A percentile compares a stretch with the other conserved stretches of the same genome.
These are phyloP conservation scores for Nakaseomyces delphensis DNA, from an alignment of 1,139 yeast genomes.

Conservation along the genomic window DNA sequence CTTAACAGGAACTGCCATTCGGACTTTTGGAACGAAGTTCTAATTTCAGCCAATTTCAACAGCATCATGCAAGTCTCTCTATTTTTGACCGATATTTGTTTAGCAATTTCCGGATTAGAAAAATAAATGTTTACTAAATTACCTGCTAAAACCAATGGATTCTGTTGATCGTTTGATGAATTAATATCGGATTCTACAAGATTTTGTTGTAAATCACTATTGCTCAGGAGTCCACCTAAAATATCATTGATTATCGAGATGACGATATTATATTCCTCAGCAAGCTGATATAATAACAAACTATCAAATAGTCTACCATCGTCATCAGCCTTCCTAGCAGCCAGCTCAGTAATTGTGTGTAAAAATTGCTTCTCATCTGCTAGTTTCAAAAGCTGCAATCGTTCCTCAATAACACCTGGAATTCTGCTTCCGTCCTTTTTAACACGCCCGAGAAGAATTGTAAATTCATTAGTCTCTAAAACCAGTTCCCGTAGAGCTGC, in stretches of 20 bases:
- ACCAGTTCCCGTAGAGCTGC: slow-evolving; percentile 79
- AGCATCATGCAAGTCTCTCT: slow-evolving; percentile 59
- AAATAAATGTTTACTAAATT: slow-evolving; percentile 46
- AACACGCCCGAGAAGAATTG: slow-evolving; percentile 70
- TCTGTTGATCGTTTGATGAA: slow-evolving; percentile 33
- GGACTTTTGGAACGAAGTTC: slow-evolving; percentile 49
- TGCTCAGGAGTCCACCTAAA: slow-evolving; percentile 69
- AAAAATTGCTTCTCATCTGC: slow-evolving; percentile 47
- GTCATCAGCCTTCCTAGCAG: slow-evolving; percentile 82
- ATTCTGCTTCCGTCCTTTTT: slow-evolving; percentile 65
- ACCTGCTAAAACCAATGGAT: slow-evolving; percentile 46
- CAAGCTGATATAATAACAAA: slow-evolving; percentile 71
- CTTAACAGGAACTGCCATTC: slow-evolving; percentile 58
- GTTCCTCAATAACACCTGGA: slow-evolving; percentile 79
- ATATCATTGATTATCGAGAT: slow-evolving; percentile 64
- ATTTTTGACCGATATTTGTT: slow-evolving; percentile 41
- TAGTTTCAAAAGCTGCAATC: slow-evolving; percentile 59
- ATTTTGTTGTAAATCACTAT: slow-evolving; percentile 64
- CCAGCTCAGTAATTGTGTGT: slow-evolving; percentile 66
- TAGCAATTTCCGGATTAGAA: slow-evolving; percentile 38
- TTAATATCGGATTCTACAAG: slow-evolving; percentile 30
- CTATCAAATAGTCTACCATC: slow-evolving; percentile 90
- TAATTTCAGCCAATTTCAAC: slow-evolving; percentile 57
- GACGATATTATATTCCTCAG: slow-evolving; percentile 86
- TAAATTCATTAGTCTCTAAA: slow-evolving; percentile 77